Conservation (phyloP, 371 early-diverging fungal species). For the Lichtheimia corymbifera region DNA sequence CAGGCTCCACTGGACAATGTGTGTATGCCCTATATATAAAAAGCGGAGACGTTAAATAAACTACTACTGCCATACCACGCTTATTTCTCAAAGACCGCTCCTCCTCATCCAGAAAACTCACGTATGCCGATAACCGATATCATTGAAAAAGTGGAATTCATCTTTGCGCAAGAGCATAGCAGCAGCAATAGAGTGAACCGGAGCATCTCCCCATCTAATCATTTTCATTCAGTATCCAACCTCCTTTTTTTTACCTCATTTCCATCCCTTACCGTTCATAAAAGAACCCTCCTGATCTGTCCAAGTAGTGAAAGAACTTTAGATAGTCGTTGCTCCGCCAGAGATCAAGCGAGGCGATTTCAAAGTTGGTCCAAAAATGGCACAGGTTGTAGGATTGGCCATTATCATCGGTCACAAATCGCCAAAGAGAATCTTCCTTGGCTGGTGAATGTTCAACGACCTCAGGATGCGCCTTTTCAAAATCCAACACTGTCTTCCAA, state of each 20-base stretch:
- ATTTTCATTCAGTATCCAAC: neutral
- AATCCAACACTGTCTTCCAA: constrained; percentile 62
- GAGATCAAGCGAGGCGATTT: constrained; percentile 81
- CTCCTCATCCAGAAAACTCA: constrained; percentile 46
- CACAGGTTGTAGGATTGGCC: constrained; percentile 60
- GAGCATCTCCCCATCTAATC: constrained; percentile 93
- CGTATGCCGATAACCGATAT: constrained; percentile 68
- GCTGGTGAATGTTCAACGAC: constrained; percentile 31
- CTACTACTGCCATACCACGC: too few relatives aligned
- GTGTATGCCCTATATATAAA: constrained; percentile 67
- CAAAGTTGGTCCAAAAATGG: constrained; percentile 76
- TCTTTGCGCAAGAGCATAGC: constrained; percentile 76
- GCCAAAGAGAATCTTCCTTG: constrained; percentile 38
- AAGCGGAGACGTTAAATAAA: too few relatives aligned
- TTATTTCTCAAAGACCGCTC: too few relatives aligned
- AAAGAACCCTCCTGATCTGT: constrained; percentile 89
- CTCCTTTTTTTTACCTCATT: constrained; percentile 40
- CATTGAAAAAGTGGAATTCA: constrained; percentile 90
- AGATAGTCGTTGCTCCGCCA: constrained; percentile 78
- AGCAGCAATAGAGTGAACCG: constrained; percentile 93
- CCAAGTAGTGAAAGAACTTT: constrained; percentile 81
- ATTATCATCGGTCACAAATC: constrained; percentile 43
- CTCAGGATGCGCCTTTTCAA: constrained; percentile 46
- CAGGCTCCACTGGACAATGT: constrained; percentile 69
- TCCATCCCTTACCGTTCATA: constrained; percentile 69